Evolutionary conservation across 345 rosid genomes (phyloP), one percentile per base, ranked within the genome.

Genomic region (Raphanus sativus): DNA sequence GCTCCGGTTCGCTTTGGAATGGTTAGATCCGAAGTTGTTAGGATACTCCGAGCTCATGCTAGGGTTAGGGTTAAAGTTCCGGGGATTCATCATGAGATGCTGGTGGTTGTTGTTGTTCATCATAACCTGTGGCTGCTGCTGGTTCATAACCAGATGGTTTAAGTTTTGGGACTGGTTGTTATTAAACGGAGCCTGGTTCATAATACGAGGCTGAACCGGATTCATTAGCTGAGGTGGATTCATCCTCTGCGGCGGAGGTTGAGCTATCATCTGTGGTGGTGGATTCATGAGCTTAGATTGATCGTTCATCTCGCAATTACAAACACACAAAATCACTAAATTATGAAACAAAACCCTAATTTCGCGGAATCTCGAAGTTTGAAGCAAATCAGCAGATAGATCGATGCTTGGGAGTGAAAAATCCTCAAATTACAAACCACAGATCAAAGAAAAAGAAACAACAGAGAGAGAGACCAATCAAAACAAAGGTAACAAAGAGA

Each of bases 261-360:
- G 71, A n/a, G 70, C 77, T 78, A 86, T 42, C 86, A 85, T 81
- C 75, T 77, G 85, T 61, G 75, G 85, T 61, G 75, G 85, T 32
- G 82, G 88, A 66, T 79, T 88, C 86, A 86, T 83, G 77, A 84
- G 77, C 84, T 69, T 87, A 5, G 84, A 74, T 69, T 81, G 86
- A 71, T 81, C 93, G 85, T 87, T 89, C 96, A 89, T 88, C 60
- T 38, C 45, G 38, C 62, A 25, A 67, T 12, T 12, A 78, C 30
- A 58, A 16, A 16, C 25, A 21, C 8, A 58, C 64, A 78, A 7
- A 16, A 8, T 3, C 8, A 25, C 64, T 52, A 11, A 56, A 24
- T 24, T 3, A 24, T 4, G 5, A 24, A 26, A 40, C 26, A 36
- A 73, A 67, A 67, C 74, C 66, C 80, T 71, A 81, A 58, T 73